Evolutionary conservation across 164 flowering plant species (phyloP).

Genomic region (Macadamia tetraphylla): DNA sequence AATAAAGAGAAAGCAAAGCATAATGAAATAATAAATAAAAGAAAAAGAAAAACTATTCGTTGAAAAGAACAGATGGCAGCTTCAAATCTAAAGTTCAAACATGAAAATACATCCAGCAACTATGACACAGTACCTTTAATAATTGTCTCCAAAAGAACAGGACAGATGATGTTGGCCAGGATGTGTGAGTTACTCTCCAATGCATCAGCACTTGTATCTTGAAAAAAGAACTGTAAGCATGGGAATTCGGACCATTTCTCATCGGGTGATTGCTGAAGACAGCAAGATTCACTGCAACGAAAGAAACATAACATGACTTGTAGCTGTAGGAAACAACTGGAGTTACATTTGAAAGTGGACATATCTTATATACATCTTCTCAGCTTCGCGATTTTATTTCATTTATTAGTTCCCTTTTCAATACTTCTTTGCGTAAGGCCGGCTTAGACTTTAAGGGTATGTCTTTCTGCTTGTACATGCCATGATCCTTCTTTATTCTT

Average conservation of each 20-base stretch:
- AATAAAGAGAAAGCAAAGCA: too few relatives aligned
- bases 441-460: too few relatives aligned
- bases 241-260: constrained; percentile 37
- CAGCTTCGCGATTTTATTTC: too few relatives aligned
- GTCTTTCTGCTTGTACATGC: too few relatives aligned
- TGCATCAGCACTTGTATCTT: constrained; percentile 27
- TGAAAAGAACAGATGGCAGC: neutral
- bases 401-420: too few relatives aligned
- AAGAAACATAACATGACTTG: neutral
- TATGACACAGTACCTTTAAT: constrained; percentile 55
- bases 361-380: too few relatives aligned
- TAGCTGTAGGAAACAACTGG: too few relatives aligned
- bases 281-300: constrained; percentile 63
- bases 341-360: neutral
- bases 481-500: too few relatives aligned
- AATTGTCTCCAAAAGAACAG: constrained; percentile 58
- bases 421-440: too few relatives aligned
- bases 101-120: constrained; percentile 1
- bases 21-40: neutral
- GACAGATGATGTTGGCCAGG: constrained; percentile 59
- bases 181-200: constrained; percentile 41
- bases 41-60: neutral
- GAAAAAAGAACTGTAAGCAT: constrained; percentile 61
- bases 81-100: neutral
- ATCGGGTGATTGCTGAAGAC: constrained; percentile 31